Conservation (phyloP, 2,329 filamentous ascomycete species). For the Orbilia blumenaviensis region DNA sequence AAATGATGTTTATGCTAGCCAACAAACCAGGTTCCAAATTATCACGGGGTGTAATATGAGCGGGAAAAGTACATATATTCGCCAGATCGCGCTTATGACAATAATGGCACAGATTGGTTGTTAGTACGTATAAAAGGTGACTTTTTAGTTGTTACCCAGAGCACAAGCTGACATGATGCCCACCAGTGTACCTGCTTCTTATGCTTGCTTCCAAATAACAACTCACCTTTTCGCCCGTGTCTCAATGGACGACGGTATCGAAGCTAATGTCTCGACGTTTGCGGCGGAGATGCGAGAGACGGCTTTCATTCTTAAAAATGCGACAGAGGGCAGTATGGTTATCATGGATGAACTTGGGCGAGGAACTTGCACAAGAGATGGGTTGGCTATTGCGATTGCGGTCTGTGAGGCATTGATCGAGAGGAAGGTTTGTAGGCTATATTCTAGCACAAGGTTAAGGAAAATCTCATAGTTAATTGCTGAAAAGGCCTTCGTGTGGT, state of each 20-base stretch:
- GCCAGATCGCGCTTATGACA: conserved; percentile 80
- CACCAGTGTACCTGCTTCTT: conserved; percentile 81
- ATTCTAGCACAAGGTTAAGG: not conserved
- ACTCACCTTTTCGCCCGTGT: conserved; percentile 87
- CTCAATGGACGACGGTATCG: conserved; percentile 85
- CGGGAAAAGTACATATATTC: conserved; percentile 94
- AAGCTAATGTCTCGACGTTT: conserved; percentile 92
- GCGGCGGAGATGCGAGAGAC: conserved; percentile 95
- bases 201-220: conserved; percentile 81
- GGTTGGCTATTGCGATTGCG: conserved; percentile 85
- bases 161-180: not conserved
- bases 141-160: not conserved
- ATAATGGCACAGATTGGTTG: conserved; percentile 85
- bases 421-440: conserved; percentile 62
- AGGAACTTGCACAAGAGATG: conserved; percentile 88
- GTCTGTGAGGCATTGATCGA: conserved; percentile 88
- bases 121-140: conserved; percentile 36
- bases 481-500: conserved; percentile 78
- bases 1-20: conserved; percentile 87
- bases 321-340: conserved; percentile 77
- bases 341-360: conserved; percentile 93
- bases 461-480: conserved; percentile 2
- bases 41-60: conserved; percentile 97
- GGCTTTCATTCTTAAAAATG: conserved; percentile 87
- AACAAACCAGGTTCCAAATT: conserved; percentile 85